Percentiles rank a stretch among this genome's conserved stretches.
Conservation (phyloP, 176 grass and related monocot species). For the Saccharum spontaneum region DNA sequence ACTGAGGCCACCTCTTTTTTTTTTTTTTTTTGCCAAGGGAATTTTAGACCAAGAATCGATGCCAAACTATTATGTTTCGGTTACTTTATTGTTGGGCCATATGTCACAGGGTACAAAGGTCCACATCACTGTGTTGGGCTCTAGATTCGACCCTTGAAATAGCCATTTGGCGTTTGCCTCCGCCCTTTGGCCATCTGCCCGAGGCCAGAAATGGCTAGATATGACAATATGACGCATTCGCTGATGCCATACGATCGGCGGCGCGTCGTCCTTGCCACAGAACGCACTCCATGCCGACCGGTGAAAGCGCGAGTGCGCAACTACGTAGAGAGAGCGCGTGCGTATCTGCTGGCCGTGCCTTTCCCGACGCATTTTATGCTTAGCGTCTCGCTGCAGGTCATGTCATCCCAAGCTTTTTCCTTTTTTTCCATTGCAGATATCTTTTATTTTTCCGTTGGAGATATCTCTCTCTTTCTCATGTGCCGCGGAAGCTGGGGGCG, state of each 20-base stretch:
- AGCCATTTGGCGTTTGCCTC: neutral
- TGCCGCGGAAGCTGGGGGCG: neutral
- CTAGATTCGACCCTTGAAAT: neutral
- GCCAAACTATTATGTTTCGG: neutral
- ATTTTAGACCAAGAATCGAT: neutral
- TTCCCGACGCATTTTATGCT: conserved; percentile 26
- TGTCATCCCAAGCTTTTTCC: conserved; percentile 8
- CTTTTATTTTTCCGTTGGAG: neutral
- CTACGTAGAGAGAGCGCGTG: neutral
- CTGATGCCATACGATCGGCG: conserved; percentile 30
- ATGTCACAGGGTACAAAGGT: neutral
- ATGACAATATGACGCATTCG: conserved; percentile 51
- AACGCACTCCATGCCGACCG: neutral
- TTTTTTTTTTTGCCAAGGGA: neutral
- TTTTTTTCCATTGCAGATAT: neutral
- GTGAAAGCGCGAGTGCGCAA: neutral
- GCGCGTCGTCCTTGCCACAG: neutral
- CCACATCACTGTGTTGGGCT: neutral
- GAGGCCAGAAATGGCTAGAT: neutral
- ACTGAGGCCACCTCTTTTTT: neutral
- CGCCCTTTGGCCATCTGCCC: neutral
- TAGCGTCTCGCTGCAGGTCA: conserved; percentile 27
- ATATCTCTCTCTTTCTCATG: conserved; percentile 20
- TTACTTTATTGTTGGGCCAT: too few relatives aligned
- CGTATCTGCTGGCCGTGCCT: neutral